Conservation (phyloP, 768 basidiomycete species). For the Crucibulum laeve region DNA sequence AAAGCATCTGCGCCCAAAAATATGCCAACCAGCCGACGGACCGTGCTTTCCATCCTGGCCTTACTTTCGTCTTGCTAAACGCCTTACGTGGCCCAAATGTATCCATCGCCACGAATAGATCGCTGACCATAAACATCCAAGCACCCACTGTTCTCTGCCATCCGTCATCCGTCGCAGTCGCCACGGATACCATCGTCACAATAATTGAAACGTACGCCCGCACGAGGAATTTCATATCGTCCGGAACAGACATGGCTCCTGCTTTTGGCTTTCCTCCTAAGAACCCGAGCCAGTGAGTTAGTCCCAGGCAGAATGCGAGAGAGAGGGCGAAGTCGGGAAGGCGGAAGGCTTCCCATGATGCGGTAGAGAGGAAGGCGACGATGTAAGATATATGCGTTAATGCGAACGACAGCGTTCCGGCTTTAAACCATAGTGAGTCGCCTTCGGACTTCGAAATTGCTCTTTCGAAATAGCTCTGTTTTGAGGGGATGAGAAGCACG, state of each 20-base stretch:
- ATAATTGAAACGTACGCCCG: conserved; percentile 14
- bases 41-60: conserved; percentile 15
- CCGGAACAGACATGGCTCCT: conserved; percentile 12
- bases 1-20: conserved; percentile 18
- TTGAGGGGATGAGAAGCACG: conserved; percentile 17
- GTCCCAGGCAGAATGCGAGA: conserved; percentile 8
- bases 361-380: conserved; percentile 7
- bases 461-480: conserved; percentile 6
- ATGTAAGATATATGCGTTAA: conserved; percentile 17
- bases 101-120: conserved; percentile 17
- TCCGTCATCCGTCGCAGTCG: conserved; percentile 20
- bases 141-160: conserved; percentile 14
- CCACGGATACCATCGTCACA: conserved; percentile 18
- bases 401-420: conserved; percentile 15
- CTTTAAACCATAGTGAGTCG: conserved; percentile 13
- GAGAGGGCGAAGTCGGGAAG: conserved; percentile 10
- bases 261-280: conserved; percentile 7
- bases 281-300: conserved; percentile 15
- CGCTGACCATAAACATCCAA: conserved; percentile 20
- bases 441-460: conserved; percentile 7
- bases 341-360: conserved; percentile 5
- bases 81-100: conserved; percentile 11
- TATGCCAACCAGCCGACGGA: conserved; percentile 18
- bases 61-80: neutral
- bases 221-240: conserved; percentile 12